Conservation (phyloP, 2,329 filamentous ascomycete genomes). For the Fusarium zealandicum region DNA sequence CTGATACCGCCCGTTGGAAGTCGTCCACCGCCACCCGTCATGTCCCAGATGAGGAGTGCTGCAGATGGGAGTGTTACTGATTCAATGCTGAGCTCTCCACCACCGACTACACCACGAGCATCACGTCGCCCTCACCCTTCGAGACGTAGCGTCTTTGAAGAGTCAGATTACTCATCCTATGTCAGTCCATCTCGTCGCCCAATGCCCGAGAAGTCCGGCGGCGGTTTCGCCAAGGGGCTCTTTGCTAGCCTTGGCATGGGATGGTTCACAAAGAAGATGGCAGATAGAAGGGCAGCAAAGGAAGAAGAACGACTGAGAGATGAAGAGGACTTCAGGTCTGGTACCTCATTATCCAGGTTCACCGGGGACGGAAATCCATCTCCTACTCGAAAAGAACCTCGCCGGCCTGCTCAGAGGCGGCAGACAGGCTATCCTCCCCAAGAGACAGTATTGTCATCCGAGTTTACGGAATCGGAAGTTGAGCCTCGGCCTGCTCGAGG, state of each 20-base stretch:
- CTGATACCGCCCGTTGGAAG: conserved; percentile 57
- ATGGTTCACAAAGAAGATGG: conserved; percentile 72
- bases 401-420: conserved; percentile 44
- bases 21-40: conserved; percentile 46
- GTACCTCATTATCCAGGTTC: conserved; percentile 68
- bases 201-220: conserved; percentile 53
- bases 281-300: conserved; percentile 58
- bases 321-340: conserved; percentile 64
- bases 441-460: conserved; percentile 43
- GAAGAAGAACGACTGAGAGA: conserved; percentile 57
- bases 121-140: conserved; percentile 55
- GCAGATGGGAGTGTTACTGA: conserved; percentile 56
- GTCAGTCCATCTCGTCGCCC: conserved; percentile 68
- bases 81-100: conserved; percentile 45
- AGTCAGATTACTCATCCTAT: conserved; percentile 67
- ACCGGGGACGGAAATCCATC: conserved; percentile 72
- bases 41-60: conserved; percentile 57
- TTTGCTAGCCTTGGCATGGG: conserved; percentile 71
- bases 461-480: conserved; percentile 48
- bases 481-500: conserved; percentile 42
- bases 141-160: conserved; percentile 53
- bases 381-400: conserved; percentile 51
- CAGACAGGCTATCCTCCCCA: conserved; percentile 40
- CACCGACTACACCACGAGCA: conserved; percentile 56
- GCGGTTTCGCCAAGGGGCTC: conserved; percentile 63